Conservation (phyloP, 1,139 yeast genomes). For the Hemisphaericaspora lyxosophila region DNA sequence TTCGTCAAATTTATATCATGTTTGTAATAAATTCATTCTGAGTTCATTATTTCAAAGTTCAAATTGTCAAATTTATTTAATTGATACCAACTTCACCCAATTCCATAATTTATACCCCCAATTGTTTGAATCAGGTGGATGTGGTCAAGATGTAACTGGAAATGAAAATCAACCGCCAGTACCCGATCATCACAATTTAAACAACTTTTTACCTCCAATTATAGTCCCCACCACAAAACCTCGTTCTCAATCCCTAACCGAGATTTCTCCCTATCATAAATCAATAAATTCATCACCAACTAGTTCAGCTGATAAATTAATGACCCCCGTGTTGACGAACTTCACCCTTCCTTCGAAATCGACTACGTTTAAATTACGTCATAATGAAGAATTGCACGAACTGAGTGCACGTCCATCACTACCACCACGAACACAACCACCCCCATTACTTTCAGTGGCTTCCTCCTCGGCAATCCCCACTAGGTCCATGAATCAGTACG, state of each 20-base stretch:
- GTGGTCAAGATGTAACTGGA: neutral
- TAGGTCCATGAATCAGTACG: slow-evolving; percentile 5
- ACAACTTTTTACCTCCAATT: slow-evolving; percentile 14
- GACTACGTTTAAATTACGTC: slow-evolving; percentile 37
- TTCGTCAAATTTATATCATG: slow-evolving; percentile 42
- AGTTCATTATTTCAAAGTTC: slow-evolving; percentile 6
- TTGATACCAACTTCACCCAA: slow-evolving; percentile 15
- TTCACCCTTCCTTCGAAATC: slow-evolving; percentile 27
- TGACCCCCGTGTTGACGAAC: slow-evolving; percentile 29
- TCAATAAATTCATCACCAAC: slow-evolving; percentile 4
- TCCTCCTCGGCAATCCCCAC: neutral
- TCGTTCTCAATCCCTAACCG: slow-evolving; percentile 13
- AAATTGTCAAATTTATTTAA: slow-evolving; percentile 13
- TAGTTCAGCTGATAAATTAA: slow-evolving; percentile 8
- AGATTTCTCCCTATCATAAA: slow-evolving; percentile 8
- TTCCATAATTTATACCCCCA: slow-evolving; percentile 14
- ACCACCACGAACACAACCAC: neutral
- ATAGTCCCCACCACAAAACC: slow-evolving; percentile 11
- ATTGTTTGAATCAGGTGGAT: slow-evolving; percentile 12
- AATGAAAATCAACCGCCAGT: neutral
- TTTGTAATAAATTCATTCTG: slow-evolving; percentile 50
- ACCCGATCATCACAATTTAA: slow-evolving; percentile 3
- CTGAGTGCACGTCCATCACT: no score
- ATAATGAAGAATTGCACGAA: slow-evolving; percentile 44
- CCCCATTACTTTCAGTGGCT: neutral